Evolutionary conservation across 2,329 filamentous ascomycete genomes (phyloP).

Genomic region (Drechslerella stenobrocha): DNA sequence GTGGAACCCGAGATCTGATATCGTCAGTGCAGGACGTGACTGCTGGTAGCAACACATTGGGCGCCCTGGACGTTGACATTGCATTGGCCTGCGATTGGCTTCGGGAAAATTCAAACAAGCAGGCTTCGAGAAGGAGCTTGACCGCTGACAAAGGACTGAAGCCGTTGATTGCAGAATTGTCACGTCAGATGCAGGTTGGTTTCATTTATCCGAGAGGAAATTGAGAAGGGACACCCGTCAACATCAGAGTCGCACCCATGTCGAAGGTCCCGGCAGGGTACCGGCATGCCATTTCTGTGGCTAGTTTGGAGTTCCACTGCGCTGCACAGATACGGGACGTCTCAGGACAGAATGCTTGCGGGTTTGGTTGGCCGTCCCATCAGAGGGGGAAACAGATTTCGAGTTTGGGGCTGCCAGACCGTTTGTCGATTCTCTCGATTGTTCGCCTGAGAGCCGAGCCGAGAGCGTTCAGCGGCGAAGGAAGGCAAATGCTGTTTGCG

Average conservation of each 20-base stretch:
- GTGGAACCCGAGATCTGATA: too few species aligned
- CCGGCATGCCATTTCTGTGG: slow-evolving; percentile 38
- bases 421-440: background rate
- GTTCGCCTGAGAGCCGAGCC: background rate
- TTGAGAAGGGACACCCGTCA: slow-evolving; percentile 42
- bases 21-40: too few species aligned
- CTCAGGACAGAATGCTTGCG: slow-evolving; percentile 2
- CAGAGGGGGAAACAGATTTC: too few species aligned
- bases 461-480: background rate
- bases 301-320: slow-evolving; percentile 35
- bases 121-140: background rate
- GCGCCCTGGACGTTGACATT: background rate
- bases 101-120: background rate
- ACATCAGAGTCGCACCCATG: slow-evolving; percentile 31
- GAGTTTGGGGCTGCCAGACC: background rate
- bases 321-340: slow-evolving; percentile 9
- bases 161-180: slow-evolving; percentile 27
- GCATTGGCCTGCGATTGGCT: background rate
- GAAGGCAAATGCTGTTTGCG: background rate
- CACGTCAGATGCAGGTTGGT: slow-evolving; percentile 34
- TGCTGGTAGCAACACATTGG: background rate
- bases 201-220: slow-evolving; percentile 47
- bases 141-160: background rate
- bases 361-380: too few species aligned
- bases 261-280: slow-evolving; percentile 22